Percentiles rank a stretch among this genome's conserved stretches.
phyloP scores from a whole-genome alignment of 495 filamentous ascomycete genomes.

The Lichenothelia convexa region DNA sequence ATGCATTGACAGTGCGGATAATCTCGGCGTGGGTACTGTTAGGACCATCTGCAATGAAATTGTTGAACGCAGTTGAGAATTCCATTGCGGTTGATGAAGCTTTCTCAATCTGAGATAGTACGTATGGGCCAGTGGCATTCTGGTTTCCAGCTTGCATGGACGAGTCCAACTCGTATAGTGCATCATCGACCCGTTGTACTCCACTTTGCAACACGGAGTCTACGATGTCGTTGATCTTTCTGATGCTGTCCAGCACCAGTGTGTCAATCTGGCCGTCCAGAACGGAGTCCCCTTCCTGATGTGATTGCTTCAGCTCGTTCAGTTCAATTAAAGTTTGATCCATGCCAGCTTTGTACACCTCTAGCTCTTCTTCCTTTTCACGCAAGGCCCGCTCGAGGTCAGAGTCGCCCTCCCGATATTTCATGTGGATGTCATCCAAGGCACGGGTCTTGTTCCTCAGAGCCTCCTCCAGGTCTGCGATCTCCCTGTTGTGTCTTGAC shows the following conservation, averaged over 20 bases:
- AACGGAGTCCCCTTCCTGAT: slow-evolving; percentile 61
- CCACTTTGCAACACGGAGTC: slow-evolving; percentile 90
- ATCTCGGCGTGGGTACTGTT: slow-evolving; percentile 81
- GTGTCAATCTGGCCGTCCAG: slow-evolving; percentile 83
- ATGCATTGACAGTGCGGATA: slow-evolving; percentile 80
- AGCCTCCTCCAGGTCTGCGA: slow-evolving; percentile 87
- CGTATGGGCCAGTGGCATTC: slow-evolving; percentile 88
- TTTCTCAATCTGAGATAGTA: slow-evolving; percentile 92
- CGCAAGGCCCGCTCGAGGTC: slow-evolving; percentile 69
- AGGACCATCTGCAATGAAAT: slow-evolving; percentile 90
- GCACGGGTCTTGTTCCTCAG: slow-evolving; percentile 74
- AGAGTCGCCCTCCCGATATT: slow-evolving; percentile 59
- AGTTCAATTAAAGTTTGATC: slow-evolving; percentile 84
- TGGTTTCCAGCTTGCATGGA: slow-evolving; percentile 97
- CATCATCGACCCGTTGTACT: slow-evolving; percentile 88
- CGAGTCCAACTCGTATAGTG: slow-evolving; percentile 90
- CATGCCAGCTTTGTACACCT: slow-evolving; percentile 92
- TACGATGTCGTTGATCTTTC: slow-evolving; percentile 93
- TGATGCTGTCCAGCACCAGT: slow-evolving; percentile 62
- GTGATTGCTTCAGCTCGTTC: slow-evolving; percentile 49
- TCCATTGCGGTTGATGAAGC: slow-evolving; percentile 86
- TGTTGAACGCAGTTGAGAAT: slow-evolving; percentile 94
- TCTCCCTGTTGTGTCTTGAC: slow-evolving; percentile 88
- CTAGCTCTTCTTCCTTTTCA: slow-evolving; percentile 93
- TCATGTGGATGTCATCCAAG: slow-evolving; percentile 64